Evolutionary conservation across 2,329 filamentous ascomycete species (phyloP).

Genomic region (Beauveria medogensis): DNA sequence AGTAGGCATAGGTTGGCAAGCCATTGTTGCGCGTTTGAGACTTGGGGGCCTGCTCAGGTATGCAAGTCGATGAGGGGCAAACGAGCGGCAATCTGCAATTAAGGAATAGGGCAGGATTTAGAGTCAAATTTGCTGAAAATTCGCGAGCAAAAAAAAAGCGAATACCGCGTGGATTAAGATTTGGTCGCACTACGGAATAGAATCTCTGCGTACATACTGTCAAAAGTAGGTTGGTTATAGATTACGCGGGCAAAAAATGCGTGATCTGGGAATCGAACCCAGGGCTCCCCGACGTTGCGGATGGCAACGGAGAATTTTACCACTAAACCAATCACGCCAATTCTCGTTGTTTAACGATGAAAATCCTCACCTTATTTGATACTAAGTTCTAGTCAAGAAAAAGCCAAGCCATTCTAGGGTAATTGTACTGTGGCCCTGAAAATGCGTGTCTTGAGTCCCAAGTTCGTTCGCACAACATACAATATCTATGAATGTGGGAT

Average conservation of each 20-base stretch:
- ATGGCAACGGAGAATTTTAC: constrained; percentile 12
- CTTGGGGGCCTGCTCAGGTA: not conserved
- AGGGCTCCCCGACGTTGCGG: constrained; percentile 12
- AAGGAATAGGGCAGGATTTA: not conserved
- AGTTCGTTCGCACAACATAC: too few species aligned
- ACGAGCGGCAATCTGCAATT: not conserved
- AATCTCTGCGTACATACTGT: too few species aligned
- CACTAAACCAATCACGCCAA: constrained; percentile 11
- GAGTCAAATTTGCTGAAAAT: too few species aligned
- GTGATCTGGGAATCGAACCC: constrained; percentile 12
- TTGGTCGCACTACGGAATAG: too few species aligned
- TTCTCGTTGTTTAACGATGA: not conserved
- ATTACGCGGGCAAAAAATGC: not conserved
- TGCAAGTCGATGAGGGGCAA: not conserved
- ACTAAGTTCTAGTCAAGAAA: not conserved
- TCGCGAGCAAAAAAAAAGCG: too few species aligned
- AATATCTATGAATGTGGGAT: too few species aligned
- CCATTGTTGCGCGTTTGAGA: not conserved
- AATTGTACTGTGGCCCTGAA: not conserved
- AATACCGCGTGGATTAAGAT: too few species aligned
- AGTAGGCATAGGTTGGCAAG: not conserved
- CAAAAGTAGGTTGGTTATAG: too few species aligned
- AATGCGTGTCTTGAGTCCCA: too few species aligned
- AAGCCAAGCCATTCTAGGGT: not conserved
- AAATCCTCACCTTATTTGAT: fast-evolving